A percentile compares a stretch with the other conserved stretches of the same genome.
phyloP scores from a whole-genome alignment of 2,329 filamentous ascomycete species.

The Fusarium sp. region DNA sequence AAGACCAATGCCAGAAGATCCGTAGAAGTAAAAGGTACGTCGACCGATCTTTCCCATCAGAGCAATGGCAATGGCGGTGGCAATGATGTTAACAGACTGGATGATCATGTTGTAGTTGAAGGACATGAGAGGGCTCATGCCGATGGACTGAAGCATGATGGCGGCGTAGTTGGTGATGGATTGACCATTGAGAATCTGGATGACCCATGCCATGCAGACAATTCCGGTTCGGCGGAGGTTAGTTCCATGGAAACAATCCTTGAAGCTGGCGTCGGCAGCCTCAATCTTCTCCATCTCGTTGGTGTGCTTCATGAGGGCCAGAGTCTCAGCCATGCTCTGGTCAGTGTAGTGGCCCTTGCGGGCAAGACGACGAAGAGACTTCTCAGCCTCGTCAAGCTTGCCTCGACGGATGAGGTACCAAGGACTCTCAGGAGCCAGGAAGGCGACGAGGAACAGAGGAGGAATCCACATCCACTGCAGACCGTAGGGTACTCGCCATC shows the following conservation, averaged over 20 bases:
- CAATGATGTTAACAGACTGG: conserved; percentile 61
- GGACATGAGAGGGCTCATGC: conserved; percentile 59
- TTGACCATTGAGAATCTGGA: conserved; percentile 56
- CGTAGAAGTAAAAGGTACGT: conserved; percentile 58
- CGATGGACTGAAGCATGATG: conserved; percentile 67
- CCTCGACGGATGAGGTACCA: conserved; percentile 65
- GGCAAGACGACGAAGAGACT: conserved; percentile 59
- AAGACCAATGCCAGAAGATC: conserved; percentile 58
- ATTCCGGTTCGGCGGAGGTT: conserved; percentile 58
- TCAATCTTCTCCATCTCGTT: conserved; percentile 59
- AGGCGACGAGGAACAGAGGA: conserved; percentile 58
- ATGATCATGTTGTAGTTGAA: conserved; percentile 66
- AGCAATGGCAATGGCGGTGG: conserved; percentile 58
- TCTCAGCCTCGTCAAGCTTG: conserved; percentile 56
- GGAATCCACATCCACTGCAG: conserved; percentile 65
- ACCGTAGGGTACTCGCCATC: conserved; percentile 63
- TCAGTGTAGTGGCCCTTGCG: conserved; percentile 54
- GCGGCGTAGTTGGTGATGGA: conserved; percentile 69
- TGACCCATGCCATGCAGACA: conserved; percentile 57
- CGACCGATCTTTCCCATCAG: conserved; percentile 58
- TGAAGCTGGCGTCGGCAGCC: conserved; percentile 63
- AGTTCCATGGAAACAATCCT: conserved; percentile 63
- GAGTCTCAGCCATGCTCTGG: conserved; percentile 56
- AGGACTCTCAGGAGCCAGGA: conserved; percentile 64
- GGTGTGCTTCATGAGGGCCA: conserved; percentile 62